Conservation (phyloP, 306 rosid genomes). For the Sechiopsis laciniata region DNA sequence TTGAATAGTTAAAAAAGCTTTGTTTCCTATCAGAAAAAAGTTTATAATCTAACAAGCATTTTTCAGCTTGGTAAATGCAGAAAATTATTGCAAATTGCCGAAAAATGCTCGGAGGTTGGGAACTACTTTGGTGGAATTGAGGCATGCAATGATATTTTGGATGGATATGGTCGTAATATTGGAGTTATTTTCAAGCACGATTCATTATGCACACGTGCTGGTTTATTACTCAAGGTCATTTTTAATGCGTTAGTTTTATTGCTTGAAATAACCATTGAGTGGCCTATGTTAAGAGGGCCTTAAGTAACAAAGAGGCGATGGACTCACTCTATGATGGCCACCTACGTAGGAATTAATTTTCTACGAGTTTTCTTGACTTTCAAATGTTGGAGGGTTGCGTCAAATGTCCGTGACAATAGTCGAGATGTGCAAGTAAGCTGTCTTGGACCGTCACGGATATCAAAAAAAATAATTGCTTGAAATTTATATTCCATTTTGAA, state of each 20-base stretch:
- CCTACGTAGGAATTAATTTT: too few relatives aligned
- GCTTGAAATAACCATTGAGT: not conserved
- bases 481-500: not conserved
- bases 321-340: too few relatives aligned
- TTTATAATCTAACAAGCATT: conserved; percentile 28
- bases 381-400: too few relatives aligned
- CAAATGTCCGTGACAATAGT: too few relatives aligned
- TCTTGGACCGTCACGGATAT: too few relatives aligned
- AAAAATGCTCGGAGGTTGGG: conserved; percentile 48
- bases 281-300: too few relatives aligned
- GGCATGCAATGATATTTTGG: conserved; percentile 85
- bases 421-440: too few relatives aligned
- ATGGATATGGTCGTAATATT: conserved; percentile 46
- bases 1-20: conserved; percentile 4
- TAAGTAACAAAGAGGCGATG: too few relatives aligned
- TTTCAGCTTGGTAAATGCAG: conserved; percentile 75
- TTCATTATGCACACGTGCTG: conserved; percentile 71
- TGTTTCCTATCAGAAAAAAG: too few relatives aligned
- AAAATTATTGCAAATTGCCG: conserved; percentile 57
- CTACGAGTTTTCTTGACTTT: too few relatives aligned
- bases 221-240: conserved; percentile 68
- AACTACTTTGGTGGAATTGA: conserved; percentile 64
- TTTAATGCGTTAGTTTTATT: conserved; percentile 22
- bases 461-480: too few relatives aligned
- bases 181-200: conserved; percentile 48